A percentile compares a stretch with the other conserved stretches of the same genome.
phyloP scores from a whole-genome alignment of 2,329 filamentous ascomycete species.

The Exophiala lecanii-corni region DNA sequence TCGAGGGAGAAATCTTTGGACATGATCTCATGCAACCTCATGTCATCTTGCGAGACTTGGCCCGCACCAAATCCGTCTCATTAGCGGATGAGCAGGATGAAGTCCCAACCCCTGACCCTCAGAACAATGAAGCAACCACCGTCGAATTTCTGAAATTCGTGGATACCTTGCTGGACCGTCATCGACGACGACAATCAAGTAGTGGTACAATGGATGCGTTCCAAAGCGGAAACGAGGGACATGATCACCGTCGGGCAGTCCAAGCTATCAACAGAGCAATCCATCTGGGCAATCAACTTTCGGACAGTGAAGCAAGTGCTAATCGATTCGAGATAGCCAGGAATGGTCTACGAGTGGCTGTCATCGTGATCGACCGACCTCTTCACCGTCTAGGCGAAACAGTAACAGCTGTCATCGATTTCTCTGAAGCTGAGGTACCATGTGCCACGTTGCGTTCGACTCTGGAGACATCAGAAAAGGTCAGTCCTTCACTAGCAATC shows the following conservation, averaged over 20 bases:
- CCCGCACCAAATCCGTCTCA: slow-evolving; percentile 57
- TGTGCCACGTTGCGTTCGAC: slow-evolving; percentile 82
- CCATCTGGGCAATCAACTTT: slow-evolving; percentile 68
- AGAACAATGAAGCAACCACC: slow-evolving; percentile 62
- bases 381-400: slow-evolving; percentile 86
- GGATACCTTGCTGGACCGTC: slow-evolving; percentile 23
- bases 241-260: slow-evolving; percentile 53
- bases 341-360: slow-evolving; percentile 84
- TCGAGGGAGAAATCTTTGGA: slow-evolving; percentile 78
- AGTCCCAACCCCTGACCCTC: slow-evolving; percentile 38
- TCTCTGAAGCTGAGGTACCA: slow-evolving; percentile 68
- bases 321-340: slow-evolving; percentile 94
- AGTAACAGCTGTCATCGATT: slow-evolving; percentile 79
- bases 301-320: slow-evolving; percentile 68
- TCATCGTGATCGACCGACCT: slow-evolving; percentile 81
- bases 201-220: slow-evolving; percentile 21
- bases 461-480: slow-evolving; percentile 80
- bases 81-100: slow-evolving; percentile 37
- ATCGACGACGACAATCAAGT: slow-evolving; percentile 25
- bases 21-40: slow-evolving; percentile 95
- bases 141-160: slow-evolving; percentile 38
- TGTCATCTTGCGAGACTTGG: slow-evolving; percentile 79
- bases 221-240: slow-evolving; percentile 21
- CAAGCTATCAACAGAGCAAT: slow-evolving; percentile 90
- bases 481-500: slow-evolving; percentile 74